Conservation (phyloP, 371 early-diverging fungal species). For the Haplosporangium sp. region DNA sequence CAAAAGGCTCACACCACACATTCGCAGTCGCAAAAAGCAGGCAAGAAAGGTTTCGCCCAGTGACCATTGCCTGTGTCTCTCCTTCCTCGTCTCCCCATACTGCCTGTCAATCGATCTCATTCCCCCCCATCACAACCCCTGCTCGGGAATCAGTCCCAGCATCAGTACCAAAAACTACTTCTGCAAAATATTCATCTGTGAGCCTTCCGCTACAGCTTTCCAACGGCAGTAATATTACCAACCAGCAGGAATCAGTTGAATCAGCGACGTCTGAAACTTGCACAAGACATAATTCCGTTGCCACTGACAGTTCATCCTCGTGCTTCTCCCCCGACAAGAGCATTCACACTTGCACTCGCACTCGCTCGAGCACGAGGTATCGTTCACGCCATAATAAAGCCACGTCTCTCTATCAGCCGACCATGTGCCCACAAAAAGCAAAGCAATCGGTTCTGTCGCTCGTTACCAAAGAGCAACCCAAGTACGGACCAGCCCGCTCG, state of each 20-base stretch:
- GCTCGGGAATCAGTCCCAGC: conserved; percentile 8
- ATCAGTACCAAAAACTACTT: not conserved
- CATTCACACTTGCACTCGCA: not conserved
- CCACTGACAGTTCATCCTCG: conserved; percentile 15
- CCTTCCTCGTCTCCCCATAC: conserved; percentile 9
- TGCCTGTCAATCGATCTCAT: not conserved
- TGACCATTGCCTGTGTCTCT: conserved; percentile 5
- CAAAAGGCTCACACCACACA: not conserved
- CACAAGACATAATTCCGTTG: not conserved
- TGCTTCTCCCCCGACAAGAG: conserved; percentile 8
- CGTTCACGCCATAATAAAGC: conserved; percentile 26
- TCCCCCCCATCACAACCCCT: conserved; percentile 6
- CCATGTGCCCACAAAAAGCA: conserved; percentile 42
- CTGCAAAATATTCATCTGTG: too few relatives aligned
- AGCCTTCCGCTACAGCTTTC: too few relatives aligned
- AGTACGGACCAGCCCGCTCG: conserved; percentile 36
- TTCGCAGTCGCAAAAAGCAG: conserved; percentile 6
- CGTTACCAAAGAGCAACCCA: conserved; percentile 43
- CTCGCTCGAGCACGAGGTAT: conserved; percentile 9
- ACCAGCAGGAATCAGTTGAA: too few relatives aligned
- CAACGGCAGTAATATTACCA: too few relatives aligned
- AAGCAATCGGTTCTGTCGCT: conserved; percentile 36
- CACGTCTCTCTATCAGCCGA: conserved; percentile 38
- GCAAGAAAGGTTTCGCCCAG: conserved; percentile 36
- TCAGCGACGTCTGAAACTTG: too few relatives aligned